A percentile compares a stretch with the other conserved stretches of the same genome.
phyloP scores from a whole-genome alignment of 1,284 basidiomycete genomes.

The Pyrrhoderma lamaoense region DNA sequence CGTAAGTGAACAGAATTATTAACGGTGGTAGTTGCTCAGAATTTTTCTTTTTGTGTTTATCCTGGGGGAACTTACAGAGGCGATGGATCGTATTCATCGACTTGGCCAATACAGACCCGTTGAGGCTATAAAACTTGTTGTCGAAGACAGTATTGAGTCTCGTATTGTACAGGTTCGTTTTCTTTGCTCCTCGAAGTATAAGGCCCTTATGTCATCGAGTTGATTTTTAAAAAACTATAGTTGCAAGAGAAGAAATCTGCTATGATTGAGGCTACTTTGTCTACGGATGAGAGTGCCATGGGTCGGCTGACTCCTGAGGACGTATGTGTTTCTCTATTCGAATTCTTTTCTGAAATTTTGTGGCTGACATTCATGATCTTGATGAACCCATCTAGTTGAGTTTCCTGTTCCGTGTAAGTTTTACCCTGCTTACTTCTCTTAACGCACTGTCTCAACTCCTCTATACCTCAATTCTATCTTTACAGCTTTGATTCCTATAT shows the following conservation, averaged over 20 bases:
- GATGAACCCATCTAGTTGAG: constrained; percentile 40
- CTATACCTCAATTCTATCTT: no score
- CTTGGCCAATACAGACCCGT: constrained; percentile 90
- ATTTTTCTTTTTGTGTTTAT: constrained; percentile 22
- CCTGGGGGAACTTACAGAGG: constrained; percentile 49
- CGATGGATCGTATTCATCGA: constrained; percentile 94
- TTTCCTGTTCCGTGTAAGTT: constrained; percentile 67
- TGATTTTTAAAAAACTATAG: constrained; percentile 33
- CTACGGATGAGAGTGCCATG: constrained; percentile 81
- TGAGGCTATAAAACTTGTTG: constrained; percentile 87
- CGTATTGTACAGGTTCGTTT: constrained; percentile 62
- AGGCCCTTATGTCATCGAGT: constrained; percentile 22
- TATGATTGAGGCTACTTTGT: constrained; percentile 77
- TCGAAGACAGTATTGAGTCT: constrained; percentile 96
- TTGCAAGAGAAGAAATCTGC: constrained; percentile 92
- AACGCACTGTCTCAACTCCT: no score
- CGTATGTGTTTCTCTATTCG: constrained; percentile 40
- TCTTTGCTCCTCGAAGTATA: constrained; percentile 24
- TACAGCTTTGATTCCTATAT: no score
- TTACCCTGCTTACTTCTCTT: background rate
- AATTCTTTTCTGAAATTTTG: no score
- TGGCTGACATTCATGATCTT: constrained; percentile 3
- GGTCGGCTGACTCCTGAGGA: constrained; percentile 85
- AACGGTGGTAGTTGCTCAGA: constrained; percentile 2
- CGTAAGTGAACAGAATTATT: constrained; percentile 39